Conservation (phyloP, 208 protist genomes). For the Leishmania lainsoni region DNA sequence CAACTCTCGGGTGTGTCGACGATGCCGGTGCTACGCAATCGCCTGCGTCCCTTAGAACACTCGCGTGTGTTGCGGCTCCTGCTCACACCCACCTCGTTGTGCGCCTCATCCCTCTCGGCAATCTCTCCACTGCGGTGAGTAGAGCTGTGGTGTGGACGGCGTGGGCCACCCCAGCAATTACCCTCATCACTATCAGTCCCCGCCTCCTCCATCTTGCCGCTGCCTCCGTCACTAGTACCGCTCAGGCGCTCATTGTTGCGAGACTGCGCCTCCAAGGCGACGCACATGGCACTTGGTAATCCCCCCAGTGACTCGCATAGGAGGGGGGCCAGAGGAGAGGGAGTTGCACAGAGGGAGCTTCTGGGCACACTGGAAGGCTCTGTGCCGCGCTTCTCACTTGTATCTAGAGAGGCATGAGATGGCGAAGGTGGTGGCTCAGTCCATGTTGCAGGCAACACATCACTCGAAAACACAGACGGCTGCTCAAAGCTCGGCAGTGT, state of each 20-base stretch:
- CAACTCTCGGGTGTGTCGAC: neutral
- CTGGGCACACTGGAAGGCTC: neutral
- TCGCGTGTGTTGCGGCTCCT: neutral
- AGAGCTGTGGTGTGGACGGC: neutral
- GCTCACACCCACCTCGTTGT: neutral
- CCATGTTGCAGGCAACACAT: neutral
- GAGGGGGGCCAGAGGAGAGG: neutral
- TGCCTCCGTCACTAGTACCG: neutral
- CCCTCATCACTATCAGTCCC: neutral
- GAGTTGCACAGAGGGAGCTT: neutral
- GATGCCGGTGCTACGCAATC: neutral
- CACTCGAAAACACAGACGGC: neutral
- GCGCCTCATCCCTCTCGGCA: neutral
- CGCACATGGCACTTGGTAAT: neutral
- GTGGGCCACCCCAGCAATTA: neutral
- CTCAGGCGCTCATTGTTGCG: neutral
- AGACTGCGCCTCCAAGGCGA: neutral
- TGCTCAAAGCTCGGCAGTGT: neutral
- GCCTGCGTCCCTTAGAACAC: neutral
- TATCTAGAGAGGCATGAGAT: neutral
- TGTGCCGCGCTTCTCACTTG: neutral
- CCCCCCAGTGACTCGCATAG: neutral
- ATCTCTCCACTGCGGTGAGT: neutral
- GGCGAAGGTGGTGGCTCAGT: neutral
- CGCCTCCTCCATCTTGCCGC: slow-evolving; percentile 1